These are phyloP conservation scores for Firmiana major DNA, from an alignment of 345 rosid genomes.

Conservation along the genomic window DNA sequence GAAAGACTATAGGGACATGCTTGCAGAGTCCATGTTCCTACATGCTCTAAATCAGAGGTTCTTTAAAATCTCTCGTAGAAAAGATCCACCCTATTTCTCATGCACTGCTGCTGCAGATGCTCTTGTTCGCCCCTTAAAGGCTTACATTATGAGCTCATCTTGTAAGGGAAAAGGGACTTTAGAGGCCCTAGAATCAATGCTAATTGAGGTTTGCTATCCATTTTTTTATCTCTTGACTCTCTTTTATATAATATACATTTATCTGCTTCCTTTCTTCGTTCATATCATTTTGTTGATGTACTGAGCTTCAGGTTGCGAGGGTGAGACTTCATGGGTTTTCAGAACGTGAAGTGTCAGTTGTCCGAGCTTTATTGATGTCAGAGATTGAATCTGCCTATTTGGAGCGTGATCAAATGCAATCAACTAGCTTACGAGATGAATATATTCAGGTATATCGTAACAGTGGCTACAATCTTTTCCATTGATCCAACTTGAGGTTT, in stretches of 20 bases:
- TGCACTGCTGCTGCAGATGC: conserved; percentile 86
- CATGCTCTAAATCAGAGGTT: conserved; percentile 90
- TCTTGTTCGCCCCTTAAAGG: conserved; percentile 72
- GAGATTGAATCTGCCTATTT: conserved; percentile 93
- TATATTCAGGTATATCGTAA: conserved; percentile 54
- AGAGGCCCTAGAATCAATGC: conserved; percentile 82
- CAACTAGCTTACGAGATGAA: conserved; percentile 84
- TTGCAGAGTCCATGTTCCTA: conserved; percentile 81
- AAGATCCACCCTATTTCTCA: conserved; percentile 82
- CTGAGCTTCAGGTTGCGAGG: conserved; percentile 68
- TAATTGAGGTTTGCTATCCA: conserved; percentile 60
- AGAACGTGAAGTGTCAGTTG: conserved; percentile 82
- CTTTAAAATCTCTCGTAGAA: conserved; percentile 77
- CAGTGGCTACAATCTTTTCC: background rate
- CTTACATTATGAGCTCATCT: conserved; percentile 72
- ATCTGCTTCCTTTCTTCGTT: background rate
- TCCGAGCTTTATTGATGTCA: conserved; percentile 74
- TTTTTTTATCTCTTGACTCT: conserved; percentile 12
- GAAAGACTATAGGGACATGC: conserved; percentile 74
- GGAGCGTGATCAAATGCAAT: conserved; percentile 92
- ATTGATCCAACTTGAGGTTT: conserved; percentile 11
- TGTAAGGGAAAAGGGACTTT: conserved; percentile 84
- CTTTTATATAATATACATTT: too few species aligned
- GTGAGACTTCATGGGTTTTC: conserved; percentile 89
- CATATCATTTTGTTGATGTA: conserved; percentile 4